phyloP scores from a whole-genome alignment of 2,329 filamentous ascomycete species.

The Penicillium brevicompactum region DNA sequence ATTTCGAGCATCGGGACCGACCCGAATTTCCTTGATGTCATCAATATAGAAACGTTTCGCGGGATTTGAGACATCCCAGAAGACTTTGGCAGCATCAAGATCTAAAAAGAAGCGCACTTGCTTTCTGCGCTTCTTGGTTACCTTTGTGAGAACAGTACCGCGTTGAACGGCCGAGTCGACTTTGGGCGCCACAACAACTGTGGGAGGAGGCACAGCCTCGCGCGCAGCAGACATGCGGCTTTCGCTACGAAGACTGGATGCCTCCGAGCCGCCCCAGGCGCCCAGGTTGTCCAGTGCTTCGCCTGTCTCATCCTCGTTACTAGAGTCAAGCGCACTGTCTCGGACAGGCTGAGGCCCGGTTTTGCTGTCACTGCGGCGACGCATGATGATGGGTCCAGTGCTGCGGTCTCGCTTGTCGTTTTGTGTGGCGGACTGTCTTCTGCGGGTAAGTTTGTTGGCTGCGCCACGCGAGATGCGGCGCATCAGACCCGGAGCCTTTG shows the following conservation, averaged over 20 bases:
- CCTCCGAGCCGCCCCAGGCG: slow-evolving; percentile 45
- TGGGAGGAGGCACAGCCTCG: slow-evolving; percentile 30
- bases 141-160: slow-evolving; percentile 77
- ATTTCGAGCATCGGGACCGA: slow-evolving; percentile 80
- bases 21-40: slow-evolving; percentile 87
- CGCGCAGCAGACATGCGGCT: slow-evolving; percentile 34
- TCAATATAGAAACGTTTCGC: slow-evolving; percentile 91
- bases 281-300: slow-evolving; percentile 50
- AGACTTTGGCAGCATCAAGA: slow-evolving; percentile 79
- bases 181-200: slow-evolving; percentile 59
- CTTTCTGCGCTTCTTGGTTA: slow-evolving; percentile 79
- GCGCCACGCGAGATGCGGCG: slow-evolving; percentile 82
- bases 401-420: slow-evolving; percentile 81
- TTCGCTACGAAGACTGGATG: slow-evolving; percentile 43
- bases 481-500: slow-evolving; percentile 69
- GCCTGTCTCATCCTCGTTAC: slow-evolving; percentile 43
- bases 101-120: slow-evolving; percentile 78
- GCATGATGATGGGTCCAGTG: slow-evolving; percentile 83
- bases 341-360: slow-evolving; percentile 63
- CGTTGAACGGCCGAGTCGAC: slow-evolving; percentile 75
- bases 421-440: slow-evolving; percentile 76
- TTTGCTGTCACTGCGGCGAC: slow-evolving; percentile 87
- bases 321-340: slow-evolving; percentile 46
- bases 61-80: slow-evolving; percentile 78
- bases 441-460: slow-evolving; percentile 66